phyloP scores from a whole-genome alignment of 768 basidiomycete species.

The Amanita fuliginea region DNA sequence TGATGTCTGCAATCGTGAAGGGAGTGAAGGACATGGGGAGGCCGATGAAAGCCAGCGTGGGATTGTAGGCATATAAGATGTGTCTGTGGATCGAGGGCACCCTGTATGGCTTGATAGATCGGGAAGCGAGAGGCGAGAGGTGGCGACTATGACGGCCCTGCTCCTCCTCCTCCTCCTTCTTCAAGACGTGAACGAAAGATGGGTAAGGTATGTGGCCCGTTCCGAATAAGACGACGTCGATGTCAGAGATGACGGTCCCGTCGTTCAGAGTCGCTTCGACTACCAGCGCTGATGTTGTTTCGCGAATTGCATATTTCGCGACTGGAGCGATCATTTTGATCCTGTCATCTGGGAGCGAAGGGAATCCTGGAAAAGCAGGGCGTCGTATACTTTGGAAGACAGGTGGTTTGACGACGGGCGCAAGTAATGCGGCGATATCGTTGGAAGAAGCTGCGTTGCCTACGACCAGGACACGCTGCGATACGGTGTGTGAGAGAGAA shows the following conservation, averaged over 20 bases:
- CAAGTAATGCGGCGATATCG: constrained; percentile 38
- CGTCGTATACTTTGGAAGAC: constrained; percentile 37
- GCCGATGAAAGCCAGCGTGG: constrained; percentile 36
- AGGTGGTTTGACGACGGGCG: constrained; percentile 24
- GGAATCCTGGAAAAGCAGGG: constrained; percentile 24
- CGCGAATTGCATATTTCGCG: constrained; percentile 16
- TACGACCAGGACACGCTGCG: constrained; percentile 32
- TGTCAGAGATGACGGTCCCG: constrained; percentile 23
- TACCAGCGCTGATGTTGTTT: constrained; percentile 10
- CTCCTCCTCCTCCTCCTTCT: not conserved
- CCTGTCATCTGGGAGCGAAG: constrained; percentile 28
- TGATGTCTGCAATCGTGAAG: constrained; percentile 36
- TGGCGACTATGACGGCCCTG: not conserved
- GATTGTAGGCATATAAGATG: constrained; percentile 34
- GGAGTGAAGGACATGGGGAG: constrained; percentile 32
- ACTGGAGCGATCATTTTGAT: constrained; percentile 35
- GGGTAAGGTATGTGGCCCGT: constrained; percentile 36
- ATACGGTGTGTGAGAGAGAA: not conserved
- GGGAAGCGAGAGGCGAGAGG: constrained; percentile 19
- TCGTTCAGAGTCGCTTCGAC: constrained; percentile 26
- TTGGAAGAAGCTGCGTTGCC: constrained; percentile 45
- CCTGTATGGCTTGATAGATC: constrained; percentile 20
- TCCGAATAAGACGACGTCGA: constrained; percentile 33
- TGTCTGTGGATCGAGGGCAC: constrained; percentile 34
- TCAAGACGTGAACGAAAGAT: constrained; percentile 26